Evolutionary conservation across 768 basidiomycete genomes (phyloP).

Genomic region (Suillus cothurnatus): DNA sequence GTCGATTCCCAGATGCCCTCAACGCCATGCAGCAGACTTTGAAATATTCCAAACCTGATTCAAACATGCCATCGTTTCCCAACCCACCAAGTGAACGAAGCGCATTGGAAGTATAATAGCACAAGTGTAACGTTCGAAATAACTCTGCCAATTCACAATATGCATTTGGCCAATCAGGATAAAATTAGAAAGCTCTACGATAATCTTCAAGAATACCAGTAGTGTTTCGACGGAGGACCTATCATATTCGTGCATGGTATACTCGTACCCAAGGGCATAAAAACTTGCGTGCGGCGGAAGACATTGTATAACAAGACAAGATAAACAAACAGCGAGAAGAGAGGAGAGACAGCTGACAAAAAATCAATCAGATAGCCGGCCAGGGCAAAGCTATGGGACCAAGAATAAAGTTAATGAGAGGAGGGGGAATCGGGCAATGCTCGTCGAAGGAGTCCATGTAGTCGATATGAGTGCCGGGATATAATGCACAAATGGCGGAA

Average conservation of each 20-base stretch:
- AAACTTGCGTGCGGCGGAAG: constrained; percentile 17
- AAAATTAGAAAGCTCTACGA: constrained; percentile 28
- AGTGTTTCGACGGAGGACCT: constrained; percentile 22
- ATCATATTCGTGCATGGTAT: constrained; percentile 26
- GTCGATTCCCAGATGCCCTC: no score
- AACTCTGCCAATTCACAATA: not conserved
- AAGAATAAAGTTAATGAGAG: constrained; percentile 35
- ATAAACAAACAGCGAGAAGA: constrained; percentile 23
- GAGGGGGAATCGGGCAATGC: constrained; percentile 19
- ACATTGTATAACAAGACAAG: constrained; percentile 20
- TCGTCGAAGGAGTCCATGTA: constrained; percentile 18
- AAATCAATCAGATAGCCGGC: constrained; percentile 12
- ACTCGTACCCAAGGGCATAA: constrained; percentile 31
- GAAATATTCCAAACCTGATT: no score
- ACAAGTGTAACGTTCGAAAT: not conserved
- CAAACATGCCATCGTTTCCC: no score
- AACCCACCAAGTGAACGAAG: no score
- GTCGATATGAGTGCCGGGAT: constrained; percentile 26
- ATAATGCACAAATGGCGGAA: constrained; percentile 23
- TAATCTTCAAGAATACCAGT: constrained; percentile 32
- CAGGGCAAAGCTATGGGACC: constrained; percentile 1
- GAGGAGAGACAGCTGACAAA: constrained; percentile 16
- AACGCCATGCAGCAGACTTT: no score
- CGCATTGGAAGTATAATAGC: no score
- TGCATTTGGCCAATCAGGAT: constrained; percentile 12